Evolutionary conservation across 768 basidiomycete species (phyloP).

Genomic region (Leucogyrophana mollusca): DNA sequence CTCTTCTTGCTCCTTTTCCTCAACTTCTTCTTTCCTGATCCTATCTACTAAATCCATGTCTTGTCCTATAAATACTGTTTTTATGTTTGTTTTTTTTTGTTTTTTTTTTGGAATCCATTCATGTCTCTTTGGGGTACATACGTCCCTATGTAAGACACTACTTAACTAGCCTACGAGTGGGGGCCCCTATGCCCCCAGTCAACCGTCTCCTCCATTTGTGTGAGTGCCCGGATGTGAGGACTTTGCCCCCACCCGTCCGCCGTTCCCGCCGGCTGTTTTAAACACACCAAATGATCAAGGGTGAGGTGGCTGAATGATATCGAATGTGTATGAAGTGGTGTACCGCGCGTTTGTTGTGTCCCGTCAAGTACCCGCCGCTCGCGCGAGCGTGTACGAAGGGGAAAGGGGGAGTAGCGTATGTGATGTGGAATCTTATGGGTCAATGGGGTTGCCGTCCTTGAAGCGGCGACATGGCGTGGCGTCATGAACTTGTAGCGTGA

Average conservation of each 20-base stretch:
- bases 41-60: too few relatives aligned
- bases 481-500: too few relatives aligned
- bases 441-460: too few relatives aligned
- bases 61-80: too few relatives aligned
- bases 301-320: neutral
- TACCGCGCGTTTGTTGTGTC: neutral
- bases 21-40: too few relatives aligned
- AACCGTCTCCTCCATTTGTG: neutral
- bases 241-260: neutral
- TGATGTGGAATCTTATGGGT: neutral
- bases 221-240: neutral
- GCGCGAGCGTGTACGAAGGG: neutral
- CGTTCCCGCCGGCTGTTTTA: too few relatives aligned
- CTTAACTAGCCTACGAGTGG: slow-evolving; percentile 1
- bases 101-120: slow-evolving; percentile 5
- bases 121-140: slow-evolving; percentile 1
- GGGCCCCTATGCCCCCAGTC: slow-evolving; percentile 1
- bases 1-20: too few relatives aligned
- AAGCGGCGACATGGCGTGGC: too few relatives aligned
- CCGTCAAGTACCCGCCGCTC: neutral
- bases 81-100: too few relatives aligned
- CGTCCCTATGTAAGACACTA: slow-evolving; percentile 7
- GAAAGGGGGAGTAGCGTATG: neutral
- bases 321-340: too few relatives aligned
- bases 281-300: neutral